A percentile compares a stretch with the other conserved stretches of the same genome.
Evolutionary conservation across 139 green algal genomes (phyloP).

Genomic region (Mesotaenium endlicherianum): DNA sequence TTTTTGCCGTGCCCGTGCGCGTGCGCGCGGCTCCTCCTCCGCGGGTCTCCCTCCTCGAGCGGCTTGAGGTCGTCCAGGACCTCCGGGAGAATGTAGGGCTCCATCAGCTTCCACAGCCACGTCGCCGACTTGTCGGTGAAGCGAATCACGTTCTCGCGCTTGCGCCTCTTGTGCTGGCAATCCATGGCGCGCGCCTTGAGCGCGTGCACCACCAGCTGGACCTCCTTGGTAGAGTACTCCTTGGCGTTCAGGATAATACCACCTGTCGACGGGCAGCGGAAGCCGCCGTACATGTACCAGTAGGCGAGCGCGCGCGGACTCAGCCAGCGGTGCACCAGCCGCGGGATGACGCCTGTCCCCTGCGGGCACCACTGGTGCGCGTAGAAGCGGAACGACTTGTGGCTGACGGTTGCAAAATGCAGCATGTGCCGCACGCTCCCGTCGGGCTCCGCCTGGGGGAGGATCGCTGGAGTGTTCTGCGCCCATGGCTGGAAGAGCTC

Average conservation of each 20-base stretch:
- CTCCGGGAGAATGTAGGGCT: conserved; percentile 7
- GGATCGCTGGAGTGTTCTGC: neutral
- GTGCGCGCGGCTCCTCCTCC: neutral
- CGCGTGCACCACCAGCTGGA: conserved; percentile 16
- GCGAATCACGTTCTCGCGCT: conserved; percentile 4
- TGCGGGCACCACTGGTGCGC: conserved; percentile 14
- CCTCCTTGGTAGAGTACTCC: conserved; percentile 19
- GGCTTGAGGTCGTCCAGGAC: neutral
- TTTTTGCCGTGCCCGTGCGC: neutral
- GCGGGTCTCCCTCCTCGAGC: neutral
- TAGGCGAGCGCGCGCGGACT: conserved; percentile 6
- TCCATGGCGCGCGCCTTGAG: conserved; percentile 23
- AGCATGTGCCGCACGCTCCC: neutral
- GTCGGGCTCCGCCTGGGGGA: neutral
- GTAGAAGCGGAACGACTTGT: conserved; percentile 24
- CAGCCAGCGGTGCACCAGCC: conserved; percentile 27
- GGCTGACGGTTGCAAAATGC: conserved; percentile 12
- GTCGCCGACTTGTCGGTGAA: conserved; percentile 1
- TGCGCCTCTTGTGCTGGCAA: conserved; percentile 12
- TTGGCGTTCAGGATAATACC: conserved; percentile 16
- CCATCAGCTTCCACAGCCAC: conserved; percentile 33
- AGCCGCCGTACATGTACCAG: conserved; percentile 43
- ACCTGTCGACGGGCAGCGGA: neutral
- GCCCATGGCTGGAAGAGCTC: neutral
- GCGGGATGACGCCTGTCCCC: neutral